Evolutionary conservation across 1,139 yeast genomes (phyloP).

Genomic region (Protomyces pachydermus): DNA sequence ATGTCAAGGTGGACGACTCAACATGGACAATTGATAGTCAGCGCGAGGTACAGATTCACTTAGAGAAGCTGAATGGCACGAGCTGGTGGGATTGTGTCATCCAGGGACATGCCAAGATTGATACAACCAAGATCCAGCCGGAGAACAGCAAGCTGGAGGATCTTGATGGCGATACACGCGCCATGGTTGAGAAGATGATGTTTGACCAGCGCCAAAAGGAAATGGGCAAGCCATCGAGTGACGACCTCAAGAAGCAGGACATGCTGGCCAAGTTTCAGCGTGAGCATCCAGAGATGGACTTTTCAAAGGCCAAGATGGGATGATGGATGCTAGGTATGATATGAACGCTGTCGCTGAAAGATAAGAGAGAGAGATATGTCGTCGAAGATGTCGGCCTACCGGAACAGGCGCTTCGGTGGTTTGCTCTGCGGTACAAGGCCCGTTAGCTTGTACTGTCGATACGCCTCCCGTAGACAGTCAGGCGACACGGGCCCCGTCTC

Average conservation of each 20-base stretch:
- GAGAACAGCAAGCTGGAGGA: slow-evolving; percentile 44
- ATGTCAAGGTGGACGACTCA: slow-evolving; percentile 39
- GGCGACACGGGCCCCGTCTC: slow-evolving; percentile 63
- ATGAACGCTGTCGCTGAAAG: too few relatives aligned
- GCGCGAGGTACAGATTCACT: slow-evolving; percentile 40
- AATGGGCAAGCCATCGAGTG: slow-evolving; percentile 41
- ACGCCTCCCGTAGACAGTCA: slow-evolving; percentile 82
- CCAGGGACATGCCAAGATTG: slow-evolving; percentile 44
- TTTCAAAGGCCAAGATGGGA: slow-evolving; percentile 33
- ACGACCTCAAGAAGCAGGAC: slow-evolving; percentile 40
- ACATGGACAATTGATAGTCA: slow-evolving; percentile 46
- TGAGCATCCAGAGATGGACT: slow-evolving; percentile 47
- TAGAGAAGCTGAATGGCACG: slow-evolving; percentile 42
- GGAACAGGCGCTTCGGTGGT: neutral
- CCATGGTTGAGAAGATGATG: slow-evolving; percentile 50
- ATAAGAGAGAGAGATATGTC: too few relatives aligned
- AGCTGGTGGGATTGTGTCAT: slow-evolving; percentile 50
- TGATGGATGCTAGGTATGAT: neutral
- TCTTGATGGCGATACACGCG: slow-evolving; percentile 45
- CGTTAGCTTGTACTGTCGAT: slow-evolving; percentile 46
- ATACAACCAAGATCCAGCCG: slow-evolving; percentile 43
- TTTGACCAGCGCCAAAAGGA: slow-evolving; percentile 45
- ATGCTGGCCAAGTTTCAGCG: slow-evolving; percentile 42
- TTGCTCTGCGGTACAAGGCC: slow-evolving; percentile 5
- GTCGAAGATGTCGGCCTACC: neutral